Conservation (phyloP, 2,329 filamentous ascomycete genomes). For the Nectriaceae sp. region DNA sequence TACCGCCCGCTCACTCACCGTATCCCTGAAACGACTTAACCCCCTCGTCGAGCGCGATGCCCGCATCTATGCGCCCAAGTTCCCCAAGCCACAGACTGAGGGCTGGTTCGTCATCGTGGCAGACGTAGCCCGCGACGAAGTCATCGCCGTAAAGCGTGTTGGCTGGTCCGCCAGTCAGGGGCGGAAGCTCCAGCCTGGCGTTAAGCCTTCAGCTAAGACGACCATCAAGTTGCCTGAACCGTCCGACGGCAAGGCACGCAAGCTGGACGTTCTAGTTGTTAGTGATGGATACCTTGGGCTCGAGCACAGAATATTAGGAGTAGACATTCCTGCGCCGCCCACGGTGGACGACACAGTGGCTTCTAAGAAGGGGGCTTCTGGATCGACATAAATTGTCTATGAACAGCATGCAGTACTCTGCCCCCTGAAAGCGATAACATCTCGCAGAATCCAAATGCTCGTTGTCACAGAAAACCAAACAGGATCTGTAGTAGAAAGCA, state of each 20-base stretch:
- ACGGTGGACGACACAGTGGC: conserved; percentile 49
- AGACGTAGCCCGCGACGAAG: conserved; percentile 67
- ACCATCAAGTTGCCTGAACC: conserved; percentile 61
- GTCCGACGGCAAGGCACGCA: conserved; percentile 51
- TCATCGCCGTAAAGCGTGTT: conserved; percentile 83
- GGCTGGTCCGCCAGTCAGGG: conserved; percentile 59
- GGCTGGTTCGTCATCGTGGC: conserved; percentile 87
- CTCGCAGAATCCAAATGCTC: not conserved
- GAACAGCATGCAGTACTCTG: conserved; percentile 8
- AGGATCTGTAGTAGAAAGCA: not conserved
- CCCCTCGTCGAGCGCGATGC: conserved; percentile 63
- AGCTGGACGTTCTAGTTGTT: conserved; percentile 72
- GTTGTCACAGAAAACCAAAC: not conserved
- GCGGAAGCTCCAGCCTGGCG: conserved; percentile 40
- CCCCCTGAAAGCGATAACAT: not conserved
- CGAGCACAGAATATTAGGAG: conserved; percentile 50
- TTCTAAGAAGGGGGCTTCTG: conserved; percentile 38
- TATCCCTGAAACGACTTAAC: conserved; percentile 69
- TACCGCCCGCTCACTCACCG: conserved; percentile 63
- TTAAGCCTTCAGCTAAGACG: conserved; percentile 54
- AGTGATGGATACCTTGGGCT: conserved; percentile 89
- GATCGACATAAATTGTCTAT: conserved; percentile 22
- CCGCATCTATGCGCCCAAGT: conserved; percentile 82
- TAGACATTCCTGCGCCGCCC: conserved; percentile 54
- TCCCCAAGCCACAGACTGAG: conserved; percentile 93